Evolutionary conservation across 2,329 filamentous ascomycete genomes (phyloP).

Genomic region (Escovopsis sp.): DNA sequence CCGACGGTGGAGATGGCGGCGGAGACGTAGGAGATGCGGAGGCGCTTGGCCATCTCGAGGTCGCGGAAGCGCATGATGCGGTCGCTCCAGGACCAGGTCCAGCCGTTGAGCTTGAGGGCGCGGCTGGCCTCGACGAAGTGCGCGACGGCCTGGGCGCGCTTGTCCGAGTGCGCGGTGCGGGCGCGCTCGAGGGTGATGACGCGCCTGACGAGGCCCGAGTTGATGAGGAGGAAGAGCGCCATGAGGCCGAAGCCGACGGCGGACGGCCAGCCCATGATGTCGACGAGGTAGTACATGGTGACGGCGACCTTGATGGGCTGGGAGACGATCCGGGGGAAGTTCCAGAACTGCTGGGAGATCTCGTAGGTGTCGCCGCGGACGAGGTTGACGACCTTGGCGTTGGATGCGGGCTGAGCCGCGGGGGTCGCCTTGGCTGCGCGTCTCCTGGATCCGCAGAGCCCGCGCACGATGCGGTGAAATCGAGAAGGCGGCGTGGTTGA

Average conservation of each 20-base stretch:
- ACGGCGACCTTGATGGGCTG: constrained; percentile 66
- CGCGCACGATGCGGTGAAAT: constrained; percentile 6
- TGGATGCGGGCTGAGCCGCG: constrained; percentile 45
- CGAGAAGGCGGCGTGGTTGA: too few species aligned
- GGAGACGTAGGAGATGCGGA: constrained; percentile 20
- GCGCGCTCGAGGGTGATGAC: constrained; percentile 55
- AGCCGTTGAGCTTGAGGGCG: constrained; percentile 35
- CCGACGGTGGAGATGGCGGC: constrained; percentile 53
- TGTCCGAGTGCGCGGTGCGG: constrained; percentile 61
- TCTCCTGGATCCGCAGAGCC: constrained; percentile 10
- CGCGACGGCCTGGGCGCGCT: constrained; percentile 63
- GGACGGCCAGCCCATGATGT: constrained; percentile 67
- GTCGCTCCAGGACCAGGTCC: constrained; percentile 22
- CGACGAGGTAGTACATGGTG: constrained; percentile 47
- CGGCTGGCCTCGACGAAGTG: constrained; percentile 81
- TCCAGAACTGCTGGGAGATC: constrained; percentile 76
- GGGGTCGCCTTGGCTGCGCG: not conserved
- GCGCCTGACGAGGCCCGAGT: constrained; percentile 49
- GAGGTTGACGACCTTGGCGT: constrained; percentile 81
- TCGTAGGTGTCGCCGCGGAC: constrained; percentile 75
- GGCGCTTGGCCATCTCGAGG: constrained; percentile 22
- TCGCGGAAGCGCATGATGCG: constrained; percentile 22
- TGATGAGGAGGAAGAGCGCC: constrained; percentile 52
- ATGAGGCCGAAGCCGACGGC: constrained; percentile 59
- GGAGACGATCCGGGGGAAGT: constrained; percentile 60